Evolutionary conservation across 2,329 filamentous ascomycete genomes (phyloP).

Genomic region (Trichoderma guizhouense): DNA sequence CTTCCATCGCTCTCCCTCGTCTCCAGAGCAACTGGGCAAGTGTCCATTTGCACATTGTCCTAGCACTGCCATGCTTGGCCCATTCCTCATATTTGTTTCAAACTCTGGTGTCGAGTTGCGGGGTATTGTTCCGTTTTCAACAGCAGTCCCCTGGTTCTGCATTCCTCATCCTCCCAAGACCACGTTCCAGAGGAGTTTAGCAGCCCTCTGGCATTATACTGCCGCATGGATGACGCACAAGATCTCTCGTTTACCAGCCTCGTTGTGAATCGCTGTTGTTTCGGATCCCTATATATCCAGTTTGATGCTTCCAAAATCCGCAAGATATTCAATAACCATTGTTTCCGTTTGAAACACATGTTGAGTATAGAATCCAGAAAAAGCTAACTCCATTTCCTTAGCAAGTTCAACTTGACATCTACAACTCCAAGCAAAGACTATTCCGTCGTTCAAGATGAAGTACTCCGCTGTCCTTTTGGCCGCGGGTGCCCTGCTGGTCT

Average conservation of each 20-base stretch:
- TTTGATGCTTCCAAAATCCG: not conserved
- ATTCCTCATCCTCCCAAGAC: conserved; percentile 2
- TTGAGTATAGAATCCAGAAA: not conserved
- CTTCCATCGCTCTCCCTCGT: not conserved
- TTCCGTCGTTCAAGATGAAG: conserved; percentile 44
- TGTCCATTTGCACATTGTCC: not conserved
- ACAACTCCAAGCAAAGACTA: not conserved
- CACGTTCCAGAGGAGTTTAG: conserved; percentile 1
- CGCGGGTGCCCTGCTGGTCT: conserved; percentile 44
- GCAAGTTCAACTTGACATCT: not conserved
- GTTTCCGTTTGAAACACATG: not conserved
- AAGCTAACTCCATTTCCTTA: conserved; percentile 8
- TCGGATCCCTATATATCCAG: not conserved
- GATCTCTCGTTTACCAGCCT: not conserved
- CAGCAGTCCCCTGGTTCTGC: not conserved
- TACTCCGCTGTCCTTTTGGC: conserved; percentile 46
- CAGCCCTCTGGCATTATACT: not conserved
- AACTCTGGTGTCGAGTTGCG: not conserved
- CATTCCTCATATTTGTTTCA: conserved; percentile 2
- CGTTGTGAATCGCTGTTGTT: conserved; percentile 12
- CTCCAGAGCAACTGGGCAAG: not conserved
- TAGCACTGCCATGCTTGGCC: not conserved
- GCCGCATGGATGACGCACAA: not conserved
- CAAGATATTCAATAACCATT: not conserved
- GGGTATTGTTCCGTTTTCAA: conserved; percentile 12